phyloP scores from a whole-genome alignment of 2,329 filamentous ascomycete species.

The Geosmithia flava region DNA sequence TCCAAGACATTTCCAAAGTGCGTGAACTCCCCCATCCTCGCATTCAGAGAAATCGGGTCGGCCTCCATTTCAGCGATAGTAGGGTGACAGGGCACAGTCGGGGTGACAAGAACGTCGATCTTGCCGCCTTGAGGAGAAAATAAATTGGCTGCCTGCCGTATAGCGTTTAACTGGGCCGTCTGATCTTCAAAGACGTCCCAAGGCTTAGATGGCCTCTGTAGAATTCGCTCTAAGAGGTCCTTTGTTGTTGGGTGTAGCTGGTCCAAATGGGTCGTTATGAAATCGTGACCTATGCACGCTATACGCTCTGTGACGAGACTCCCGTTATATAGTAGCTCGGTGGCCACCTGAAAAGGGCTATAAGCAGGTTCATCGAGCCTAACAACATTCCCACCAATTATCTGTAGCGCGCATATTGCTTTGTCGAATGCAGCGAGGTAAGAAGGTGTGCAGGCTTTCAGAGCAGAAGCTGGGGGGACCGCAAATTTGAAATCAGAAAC shows the following conservation, averaged over 20 bases:
- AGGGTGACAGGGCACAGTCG: slow-evolving; percentile 34
- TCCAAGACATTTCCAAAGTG: slow-evolving; percentile 46
- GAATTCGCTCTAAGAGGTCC: slow-evolving; percentile 26
- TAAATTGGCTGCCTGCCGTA: slow-evolving; percentile 9
- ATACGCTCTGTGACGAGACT: slow-evolving; percentile 41
- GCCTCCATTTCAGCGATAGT: slow-evolving; percentile 34
- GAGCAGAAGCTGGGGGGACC: slow-evolving; percentile 24
- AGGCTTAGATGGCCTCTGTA: slow-evolving; percentile 9
- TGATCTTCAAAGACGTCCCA: slow-evolving; percentile 26
- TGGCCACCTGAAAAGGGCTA: slow-evolving; percentile 32
- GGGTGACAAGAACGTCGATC: slow-evolving; percentile 33
- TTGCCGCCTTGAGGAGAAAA: slow-evolving; percentile 27
- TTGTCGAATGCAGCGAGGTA: slow-evolving; percentile 5
- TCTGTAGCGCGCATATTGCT: neutral
- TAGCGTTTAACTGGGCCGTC: slow-evolving; percentile 23
- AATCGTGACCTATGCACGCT: slow-evolving; percentile 23
- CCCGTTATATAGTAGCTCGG: slow-evolving; percentile 38
- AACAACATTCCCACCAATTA: neutral
- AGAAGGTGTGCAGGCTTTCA: slow-evolving; percentile 18
- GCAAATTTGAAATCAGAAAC: slow-evolving; percentile 21
- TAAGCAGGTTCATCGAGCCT: slow-evolving; percentile 25
- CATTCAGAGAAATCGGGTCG: slow-evolving; percentile 38
- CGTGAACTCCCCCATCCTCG: slow-evolving; percentile 35
- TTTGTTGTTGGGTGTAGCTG: slow-evolving; percentile 27
- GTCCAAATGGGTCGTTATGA: slow-evolving; percentile 10